Evolutionary conservation across 2,329 filamentous ascomycete species (phyloP).

Genomic region (Grosmannia huntii): DNA sequence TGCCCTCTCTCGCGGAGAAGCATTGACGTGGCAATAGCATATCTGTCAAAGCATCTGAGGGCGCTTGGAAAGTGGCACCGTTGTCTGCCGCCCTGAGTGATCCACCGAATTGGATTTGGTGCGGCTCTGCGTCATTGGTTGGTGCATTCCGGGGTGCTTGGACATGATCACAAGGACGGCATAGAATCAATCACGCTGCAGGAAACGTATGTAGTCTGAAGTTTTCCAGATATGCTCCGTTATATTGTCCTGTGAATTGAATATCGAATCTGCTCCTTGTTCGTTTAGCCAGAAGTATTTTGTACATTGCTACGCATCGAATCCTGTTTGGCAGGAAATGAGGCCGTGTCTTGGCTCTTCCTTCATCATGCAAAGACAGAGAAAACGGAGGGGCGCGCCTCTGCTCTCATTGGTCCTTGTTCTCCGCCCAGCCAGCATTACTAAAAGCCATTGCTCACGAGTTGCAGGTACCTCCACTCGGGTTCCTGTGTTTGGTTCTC

Average conservation of each 20-base stretch:
- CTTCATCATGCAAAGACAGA: background rate
- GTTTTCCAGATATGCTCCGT: background rate
- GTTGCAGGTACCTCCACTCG: background rate
- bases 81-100: too few species aligned
- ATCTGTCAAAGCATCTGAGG: too few species aligned
- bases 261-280: background rate
- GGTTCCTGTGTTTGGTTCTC: background rate
- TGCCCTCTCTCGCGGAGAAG: background rate
- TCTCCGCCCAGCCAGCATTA: background rate
- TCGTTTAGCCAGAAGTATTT: background rate
- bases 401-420: background rate
- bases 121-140: background rate
- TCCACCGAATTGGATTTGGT: conserved; percentile 9
- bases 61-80: background rate
- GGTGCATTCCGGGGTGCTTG: background rate
- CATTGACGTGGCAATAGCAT: background rate
- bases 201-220: background rate
- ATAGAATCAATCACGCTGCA: background rate
- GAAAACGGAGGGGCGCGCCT: background rate
- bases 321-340: background rate
- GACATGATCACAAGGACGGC: too few species aligned
- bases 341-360: background rate
- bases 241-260: background rate
- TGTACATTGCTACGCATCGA: background rate
- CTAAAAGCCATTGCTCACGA: background rate